Base-by-base conservation (phyloP, 805 yeast species). In the Starmerella davenportii region DNA sequence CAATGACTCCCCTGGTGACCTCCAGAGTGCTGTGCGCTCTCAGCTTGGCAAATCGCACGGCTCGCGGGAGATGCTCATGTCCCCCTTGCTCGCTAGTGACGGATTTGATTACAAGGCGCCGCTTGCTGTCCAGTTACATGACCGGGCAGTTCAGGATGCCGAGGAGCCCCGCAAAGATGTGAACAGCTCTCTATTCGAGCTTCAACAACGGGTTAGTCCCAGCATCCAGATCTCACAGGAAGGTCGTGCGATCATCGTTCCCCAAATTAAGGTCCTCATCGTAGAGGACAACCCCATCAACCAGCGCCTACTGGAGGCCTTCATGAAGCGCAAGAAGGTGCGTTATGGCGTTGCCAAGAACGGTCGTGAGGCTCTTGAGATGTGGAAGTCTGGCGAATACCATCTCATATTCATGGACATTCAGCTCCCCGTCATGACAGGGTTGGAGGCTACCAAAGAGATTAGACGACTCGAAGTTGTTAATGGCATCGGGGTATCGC, bases 251-350 rank as follows among this genome's bases (percentile, higher is more conserved):
- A 19, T 51, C 38, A 85, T 90, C 17, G 66, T 87, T 16, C 94
- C 95, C 0, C 79, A 82, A 44, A 76, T 90, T 31, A 81, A 82
- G 31, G 94, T 90, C 1, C 61, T 90, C 38, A 85, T 90, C 30
- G 98, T 90, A 8, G 99, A 90, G 57, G 99, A 90, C 64, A 90
- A 90, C 58, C 76, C 84, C 28, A 85, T 90, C 52, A 90, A 90
- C 59, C 92, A 81, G 60, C 79, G 80, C 36, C 85, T 90, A 65
- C 65, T 90, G 55, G 90, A 85, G 15, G 79, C 92, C 14, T 87
- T 84, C 51, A 64, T 90, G 56, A 69, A 82, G 47, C 78, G 81
- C 46, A 87, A 87, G 51, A 72, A 79, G 41, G 85, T 90, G 23
- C 77, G 76, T 32, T 82, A 76, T 47, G 76, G 76, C 43, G 75